Evolutionary conservation across 208 protist genomes (phyloP).

Genomic region (Trypanosoma scelopori): DNA sequence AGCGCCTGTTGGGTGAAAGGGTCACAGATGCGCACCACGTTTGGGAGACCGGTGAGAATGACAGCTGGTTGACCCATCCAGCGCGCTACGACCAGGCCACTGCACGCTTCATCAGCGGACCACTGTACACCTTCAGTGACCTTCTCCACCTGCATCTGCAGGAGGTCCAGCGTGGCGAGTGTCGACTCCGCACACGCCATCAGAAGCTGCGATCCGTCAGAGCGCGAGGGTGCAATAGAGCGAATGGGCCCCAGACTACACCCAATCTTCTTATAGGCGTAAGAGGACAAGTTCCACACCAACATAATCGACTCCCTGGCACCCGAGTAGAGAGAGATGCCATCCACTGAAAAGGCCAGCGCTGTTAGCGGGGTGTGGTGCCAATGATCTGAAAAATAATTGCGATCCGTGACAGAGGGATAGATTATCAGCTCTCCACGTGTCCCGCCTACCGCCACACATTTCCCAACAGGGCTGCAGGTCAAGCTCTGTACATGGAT

Average conservation of each 20-base stretch:
- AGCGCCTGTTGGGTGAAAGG: slow-evolving; percentile 83
- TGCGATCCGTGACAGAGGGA: slow-evolving; percentile 43
- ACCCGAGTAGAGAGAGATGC: slow-evolving; percentile 71
- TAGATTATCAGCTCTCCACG: slow-evolving; percentile 79
- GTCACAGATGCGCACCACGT: slow-evolving; percentile 83
- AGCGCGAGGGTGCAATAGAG: slow-evolving; percentile 37
- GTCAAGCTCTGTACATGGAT: slow-evolving; percentile 58
- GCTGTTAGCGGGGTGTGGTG: slow-evolving; percentile 84
- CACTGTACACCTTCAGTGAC: slow-evolving; percentile 83
- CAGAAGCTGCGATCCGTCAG: slow-evolving; percentile 42
- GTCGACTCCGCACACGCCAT: slow-evolving; percentile 68
- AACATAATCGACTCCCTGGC: slow-evolving; percentile 68
- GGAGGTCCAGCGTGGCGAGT: slow-evolving; percentile 63
- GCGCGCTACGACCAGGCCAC: slow-evolving; percentile 64
- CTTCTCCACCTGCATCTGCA: slow-evolving; percentile 60
- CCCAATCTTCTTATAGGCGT: slow-evolving; percentile 55
- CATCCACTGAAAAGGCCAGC: slow-evolving; percentile 70
- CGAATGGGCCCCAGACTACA: slow-evolving; percentile 45
- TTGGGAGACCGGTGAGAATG: slow-evolving; percentile 75
- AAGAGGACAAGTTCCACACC: slow-evolving; percentile 68
- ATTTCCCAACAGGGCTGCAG: slow-evolving; percentile 45
- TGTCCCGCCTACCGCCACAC: slow-evolving; percentile 67
- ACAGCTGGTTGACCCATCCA: slow-evolving; percentile 77
- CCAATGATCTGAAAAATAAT: slow-evolving; percentile 89
- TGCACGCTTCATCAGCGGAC: slow-evolving; percentile 61